Evolutionary conservation across 805 yeast species (phyloP).

Genomic region (Kazachstania kunashirensis): DNA sequence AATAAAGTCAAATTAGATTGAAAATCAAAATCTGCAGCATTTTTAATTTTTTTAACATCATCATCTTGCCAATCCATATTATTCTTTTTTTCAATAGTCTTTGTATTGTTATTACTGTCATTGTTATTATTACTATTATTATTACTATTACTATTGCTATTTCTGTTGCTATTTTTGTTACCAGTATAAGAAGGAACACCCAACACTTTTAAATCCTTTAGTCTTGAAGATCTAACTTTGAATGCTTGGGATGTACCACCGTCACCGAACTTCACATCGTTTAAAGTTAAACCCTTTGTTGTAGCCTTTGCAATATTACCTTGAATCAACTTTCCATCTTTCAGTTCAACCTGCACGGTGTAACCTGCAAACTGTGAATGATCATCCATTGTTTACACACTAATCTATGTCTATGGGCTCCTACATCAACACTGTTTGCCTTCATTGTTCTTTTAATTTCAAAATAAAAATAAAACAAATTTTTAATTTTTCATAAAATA

Average conservation of each 20-base stretch:
- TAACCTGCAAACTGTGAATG: constrained; percentile 39
- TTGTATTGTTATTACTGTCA: constrained; percentile 16
- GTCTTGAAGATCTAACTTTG: constrained; percentile 28
- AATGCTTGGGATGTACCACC: constrained; percentile 27
- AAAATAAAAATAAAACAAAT: too few relatives aligned
- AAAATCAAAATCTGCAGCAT: constrained; percentile 69
- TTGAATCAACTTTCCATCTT: constrained; percentile 32
- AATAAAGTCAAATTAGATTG: constrained; percentile 71
- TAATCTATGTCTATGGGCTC: too few relatives aligned
- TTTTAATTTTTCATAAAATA: too few relatives aligned
- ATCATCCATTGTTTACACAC: too few relatives aligned
- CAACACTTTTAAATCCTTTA: constrained; percentile 28
- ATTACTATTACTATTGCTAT: constrained; percentile 3
- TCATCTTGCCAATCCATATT: constrained; percentile 38
- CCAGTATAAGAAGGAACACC: constrained; percentile 19
- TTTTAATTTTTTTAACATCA: constrained; percentile 39
- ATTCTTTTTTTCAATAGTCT: constrained; percentile 5
- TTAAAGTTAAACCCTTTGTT: constrained; percentile 32
- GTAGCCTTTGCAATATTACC: constrained; percentile 37
- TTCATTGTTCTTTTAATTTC: too few relatives aligned
- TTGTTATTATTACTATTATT: constrained; percentile 28
- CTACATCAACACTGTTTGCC: too few relatives aligned
- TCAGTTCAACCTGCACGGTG: constrained; percentile 36
- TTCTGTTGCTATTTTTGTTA: constrained; percentile 18
- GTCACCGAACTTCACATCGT: constrained; percentile 30